Conservation (phyloP, 2,329 filamentous ascomycete species). For the Talaromyces pinophilus region DNA sequence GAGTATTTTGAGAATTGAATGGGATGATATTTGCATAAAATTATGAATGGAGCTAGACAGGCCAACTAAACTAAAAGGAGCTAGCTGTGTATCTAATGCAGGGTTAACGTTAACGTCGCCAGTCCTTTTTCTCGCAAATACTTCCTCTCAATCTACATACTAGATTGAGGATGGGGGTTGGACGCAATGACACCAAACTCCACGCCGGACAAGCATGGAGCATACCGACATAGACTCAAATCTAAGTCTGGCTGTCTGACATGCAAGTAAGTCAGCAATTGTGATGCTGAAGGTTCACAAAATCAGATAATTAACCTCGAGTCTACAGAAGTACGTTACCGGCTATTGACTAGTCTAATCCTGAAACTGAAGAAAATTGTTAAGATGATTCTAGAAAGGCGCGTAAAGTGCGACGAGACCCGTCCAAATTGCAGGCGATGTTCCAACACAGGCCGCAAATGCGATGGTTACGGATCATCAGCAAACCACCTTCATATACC, state of each 20-base stretch:
- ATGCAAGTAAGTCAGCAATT: constrained; percentile 17
- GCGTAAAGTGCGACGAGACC: constrained; percentile 38
- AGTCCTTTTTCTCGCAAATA: background rate
- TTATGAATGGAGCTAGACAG: background rate
- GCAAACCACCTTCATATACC: background rate
- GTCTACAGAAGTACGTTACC: constrained; percentile 10
- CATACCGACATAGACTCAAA: constrained; percentile 10
- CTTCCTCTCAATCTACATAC: background rate
- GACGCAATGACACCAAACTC: background rate
- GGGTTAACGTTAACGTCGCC: background rate
- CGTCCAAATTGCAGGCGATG: constrained; percentile 34
- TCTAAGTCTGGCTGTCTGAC: constrained; percentile 21
- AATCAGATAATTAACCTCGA: background rate
- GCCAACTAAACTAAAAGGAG: background rate
- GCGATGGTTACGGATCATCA: constrained; percentile 32
- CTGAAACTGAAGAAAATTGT: background rate
- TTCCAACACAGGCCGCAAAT: constrained; percentile 36
- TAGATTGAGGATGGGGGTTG: background rate
- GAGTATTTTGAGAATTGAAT: background rate
- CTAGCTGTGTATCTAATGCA: background rate
- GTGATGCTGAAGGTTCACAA: no score
- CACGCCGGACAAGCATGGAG: background rate
- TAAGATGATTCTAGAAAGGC: constrained; percentile 26
- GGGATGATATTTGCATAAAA: background rate
- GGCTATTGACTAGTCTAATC: background rate